Evolutionary conservation across 2,329 filamentous ascomycete species (phyloP).

Genomic region (Cladosporium sp.): DNA sequence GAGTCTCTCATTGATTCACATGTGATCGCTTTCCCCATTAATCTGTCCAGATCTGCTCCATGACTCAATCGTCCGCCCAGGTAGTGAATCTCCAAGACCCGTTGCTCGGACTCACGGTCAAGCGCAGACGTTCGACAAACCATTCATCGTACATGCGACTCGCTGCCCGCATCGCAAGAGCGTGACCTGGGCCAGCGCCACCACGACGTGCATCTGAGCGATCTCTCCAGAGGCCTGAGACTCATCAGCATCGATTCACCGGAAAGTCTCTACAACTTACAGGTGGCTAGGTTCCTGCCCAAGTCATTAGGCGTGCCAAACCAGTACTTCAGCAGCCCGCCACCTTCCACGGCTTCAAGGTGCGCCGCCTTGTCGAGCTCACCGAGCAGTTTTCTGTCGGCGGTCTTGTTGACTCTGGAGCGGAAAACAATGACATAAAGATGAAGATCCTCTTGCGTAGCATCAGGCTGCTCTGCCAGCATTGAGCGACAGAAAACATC

Average conservation of each 20-base stretch:
- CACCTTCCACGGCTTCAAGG: slow-evolving; percentile 69
- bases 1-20: no score
- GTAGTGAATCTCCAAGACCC: slow-evolving; percentile 8
- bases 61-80: slow-evolving; percentile 3
- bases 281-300: slow-evolving; percentile 73
- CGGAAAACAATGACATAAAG: slow-evolving; percentile 87
- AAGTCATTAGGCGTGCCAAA: slow-evolving; percentile 68
- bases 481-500: slow-evolving; percentile 40
- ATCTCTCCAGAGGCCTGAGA: slow-evolving; percentile 58
- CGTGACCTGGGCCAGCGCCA: slow-evolving; percentile 51
- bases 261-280: slow-evolving; percentile 24
- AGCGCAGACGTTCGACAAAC: slow-evolving; percentile 10
- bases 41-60: not conserved
- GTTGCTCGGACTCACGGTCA: slow-evolving; percentile 10
- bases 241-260: not conserved
- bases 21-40: no score
- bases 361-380: slow-evolving; percentile 73
- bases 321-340: slow-evolving; percentile 89
- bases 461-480: not conserved
- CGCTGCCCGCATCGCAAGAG: slow-evolving; percentile 10
- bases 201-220: slow-evolving; percentile 55
- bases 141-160: slow-evolving; percentile 12
- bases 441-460: not conserved
- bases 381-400: slow-evolving; percentile 62
- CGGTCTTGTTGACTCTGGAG: slow-evolving; percentile 61